Evolutionary conservation across 139 green algal genomes (phyloP), one percentile per base, ranked within the genome.

Genomic region (Chlorella vulgaris): DNA sequence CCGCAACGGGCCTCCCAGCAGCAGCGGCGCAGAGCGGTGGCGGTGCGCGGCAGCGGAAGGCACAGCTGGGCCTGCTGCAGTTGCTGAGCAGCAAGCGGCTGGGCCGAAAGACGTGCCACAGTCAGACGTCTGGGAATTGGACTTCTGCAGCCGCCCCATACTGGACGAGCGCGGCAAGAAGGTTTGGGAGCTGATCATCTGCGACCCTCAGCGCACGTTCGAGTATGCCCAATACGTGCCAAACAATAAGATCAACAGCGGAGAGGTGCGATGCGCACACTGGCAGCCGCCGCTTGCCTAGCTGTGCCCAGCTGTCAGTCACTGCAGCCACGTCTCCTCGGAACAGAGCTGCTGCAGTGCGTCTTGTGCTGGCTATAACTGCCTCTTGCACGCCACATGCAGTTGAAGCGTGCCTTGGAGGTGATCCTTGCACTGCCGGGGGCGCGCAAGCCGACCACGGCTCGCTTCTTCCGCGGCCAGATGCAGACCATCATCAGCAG

Each of bases 401-500:
- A 97, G 93, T 86, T 98, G 8, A 93, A 91, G 66, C 81, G 87
- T 24, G 91, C 92, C 0, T 75, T 99, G 3, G 81, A 95, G 68
- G 69, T 73, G 3, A 47, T 99, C 4, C 83, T 99, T 24, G 68
- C 82, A 2, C 81, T 91, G 84, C 75, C 81, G 24, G 96, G 93
- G 0, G 91, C 91, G 0, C 81, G 87, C 43, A 84, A 77, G 38
- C 97, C 97, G 13, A 81, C 90, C 58, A 91, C 90, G 43, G 91
- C 93, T 0, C 87, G 92, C 3, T 99, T 97, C 88, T 99, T 99
- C 87, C 84, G 97, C 4, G 92, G 89, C 28, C 96, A 99, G 85
- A 99, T 99, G 97, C 89, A 96, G 78, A 99, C 96, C 50, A 99
- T 99, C 89, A 99, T 99, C 77, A 92, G 90, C 19, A 91, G 94